Conservation (phyloP, 495 filamentous ascomycete genomes). For the Podospora comata region DNA sequence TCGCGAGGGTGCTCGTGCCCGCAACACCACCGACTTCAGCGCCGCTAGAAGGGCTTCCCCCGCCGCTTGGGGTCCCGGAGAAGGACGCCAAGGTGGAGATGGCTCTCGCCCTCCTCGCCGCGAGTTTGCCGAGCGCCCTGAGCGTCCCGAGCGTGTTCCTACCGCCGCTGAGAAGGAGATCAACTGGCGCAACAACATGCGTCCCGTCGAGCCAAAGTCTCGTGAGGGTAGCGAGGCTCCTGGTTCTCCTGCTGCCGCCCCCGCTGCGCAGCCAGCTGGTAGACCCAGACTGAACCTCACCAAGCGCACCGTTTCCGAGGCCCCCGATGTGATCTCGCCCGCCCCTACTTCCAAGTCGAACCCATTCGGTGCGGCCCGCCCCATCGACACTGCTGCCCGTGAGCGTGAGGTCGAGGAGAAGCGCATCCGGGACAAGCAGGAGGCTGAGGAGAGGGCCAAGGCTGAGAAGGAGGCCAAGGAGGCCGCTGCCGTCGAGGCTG, state of each 20-base stretch:
- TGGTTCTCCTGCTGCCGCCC: slow-evolving; percentile 57
- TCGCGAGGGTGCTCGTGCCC: slow-evolving; percentile 67
- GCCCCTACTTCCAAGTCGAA: slow-evolving; percentile 66
- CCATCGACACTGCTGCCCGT: slow-evolving; percentile 82
- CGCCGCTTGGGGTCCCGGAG: slow-evolving; percentile 64
- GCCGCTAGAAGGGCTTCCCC: slow-evolving; percentile 67
- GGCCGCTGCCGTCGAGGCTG: slow-evolving; percentile 55
- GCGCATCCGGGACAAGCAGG: slow-evolving; percentile 77
- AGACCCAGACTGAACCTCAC: slow-evolving; percentile 78
- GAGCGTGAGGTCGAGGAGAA: slow-evolving; percentile 90
- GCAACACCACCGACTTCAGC: slow-evolving; percentile 51
- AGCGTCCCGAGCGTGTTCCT: slow-evolving; percentile 66
- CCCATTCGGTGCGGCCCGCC: slow-evolving; percentile 86
- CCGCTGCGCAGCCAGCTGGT: slow-evolving; percentile 49
- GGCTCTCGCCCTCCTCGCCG: slow-evolving; percentile 78
- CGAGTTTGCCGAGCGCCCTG: slow-evolving; percentile 74
- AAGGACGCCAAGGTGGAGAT: slow-evolving; percentile 54
- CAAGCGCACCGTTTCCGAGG: slow-evolving; percentile 84
- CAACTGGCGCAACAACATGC: slow-evolving; percentile 82
- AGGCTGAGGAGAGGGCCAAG: slow-evolving; percentile 81
- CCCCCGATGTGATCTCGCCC: slow-evolving; percentile 50
- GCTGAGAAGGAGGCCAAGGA: slow-evolving; percentile 72
- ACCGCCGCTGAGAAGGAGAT: slow-evolving; percentile 84
- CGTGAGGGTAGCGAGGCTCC: slow-evolving; percentile 64
- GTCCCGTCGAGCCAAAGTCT: slow-evolving; percentile 46